Conservation (phyloP, 139 green algal genomes). For the Coelastrella sp. region DNA sequence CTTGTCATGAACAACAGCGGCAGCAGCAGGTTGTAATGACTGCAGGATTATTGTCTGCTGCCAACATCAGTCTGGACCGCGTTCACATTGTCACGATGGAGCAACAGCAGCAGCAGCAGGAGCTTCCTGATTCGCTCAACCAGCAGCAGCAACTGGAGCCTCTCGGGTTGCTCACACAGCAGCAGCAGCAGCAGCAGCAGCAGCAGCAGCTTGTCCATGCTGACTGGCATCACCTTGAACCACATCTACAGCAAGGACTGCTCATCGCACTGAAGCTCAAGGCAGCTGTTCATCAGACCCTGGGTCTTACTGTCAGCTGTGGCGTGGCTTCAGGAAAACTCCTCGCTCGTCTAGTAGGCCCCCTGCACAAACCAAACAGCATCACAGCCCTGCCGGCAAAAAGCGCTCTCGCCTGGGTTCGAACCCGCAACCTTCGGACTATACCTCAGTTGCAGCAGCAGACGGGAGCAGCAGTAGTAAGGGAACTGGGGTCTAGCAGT, state of each 20-base stretch:
- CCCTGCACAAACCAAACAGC: slow-evolving; percentile 65
- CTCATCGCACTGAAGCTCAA: slow-evolving; percentile 50
- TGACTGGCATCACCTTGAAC: slow-evolving; percentile 46
- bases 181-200: slow-evolving; percentile 28
- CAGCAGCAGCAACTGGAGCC: not conserved
- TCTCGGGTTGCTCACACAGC: too few species aligned
- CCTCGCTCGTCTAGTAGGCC: slow-evolving; percentile 61
- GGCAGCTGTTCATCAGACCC: not conserved
- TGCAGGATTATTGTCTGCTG: not conserved
- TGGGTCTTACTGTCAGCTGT: slow-evolving; percentile 58
- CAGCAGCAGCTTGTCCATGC: not conserved
- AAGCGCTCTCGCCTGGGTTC: slow-evolving; percentile 16
- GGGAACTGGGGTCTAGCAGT: slow-evolving; percentile 46
- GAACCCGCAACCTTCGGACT: not conserved
- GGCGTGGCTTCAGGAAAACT: slow-evolving; percentile 69
- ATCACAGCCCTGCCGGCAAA: slow-evolving; percentile 62
- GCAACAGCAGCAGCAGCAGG: not conserved
- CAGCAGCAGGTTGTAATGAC: slow-evolving; percentile 14
- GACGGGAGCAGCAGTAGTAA: slow-evolving; percentile 51
- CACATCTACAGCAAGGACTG: slow-evolving; percentile 52
- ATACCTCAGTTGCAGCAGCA: slow-evolving; percentile 56
- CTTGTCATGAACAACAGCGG: slow-evolving; percentile 5
- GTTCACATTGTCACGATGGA: not conserved
- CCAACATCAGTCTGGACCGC: not conserved
- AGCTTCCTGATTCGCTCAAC: too few species aligned